These are phyloP conservation scores for Decorospora gaudefroyi DNA, from an alignment of 2,329 filamentous ascomycete genomes.

Conservation along the genomic window DNA sequence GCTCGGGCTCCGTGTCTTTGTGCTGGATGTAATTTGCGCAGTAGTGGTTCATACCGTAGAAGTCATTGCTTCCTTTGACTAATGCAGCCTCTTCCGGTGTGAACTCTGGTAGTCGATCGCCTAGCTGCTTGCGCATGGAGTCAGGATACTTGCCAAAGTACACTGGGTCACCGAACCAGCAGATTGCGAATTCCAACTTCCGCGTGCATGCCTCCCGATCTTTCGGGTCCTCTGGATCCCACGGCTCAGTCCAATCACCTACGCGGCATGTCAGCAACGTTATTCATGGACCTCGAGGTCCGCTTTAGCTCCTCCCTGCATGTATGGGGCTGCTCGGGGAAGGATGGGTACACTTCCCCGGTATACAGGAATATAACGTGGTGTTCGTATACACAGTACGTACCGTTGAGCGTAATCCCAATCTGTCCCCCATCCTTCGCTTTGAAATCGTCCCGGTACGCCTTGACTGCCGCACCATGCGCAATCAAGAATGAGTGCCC, in stretches of 20 bases:
- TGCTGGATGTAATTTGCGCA: conserved; percentile 85
- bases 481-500: conserved; percentile 81
- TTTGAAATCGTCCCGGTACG: conserved; percentile 83
- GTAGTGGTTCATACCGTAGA: conserved; percentile 95
- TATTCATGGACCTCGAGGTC: conserved; percentile 5
- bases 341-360: conserved; percentile 21
- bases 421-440: conserved; percentile 72
- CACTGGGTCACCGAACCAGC: conserved; percentile 86
- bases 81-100: conserved; percentile 72
- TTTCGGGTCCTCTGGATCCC: conserved; percentile 73
- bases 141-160: conserved; percentile 84
- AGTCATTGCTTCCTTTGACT: conserved; percentile 87
- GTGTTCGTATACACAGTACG: too few species aligned
- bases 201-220: conserved; percentile 77
- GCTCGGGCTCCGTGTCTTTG: conserved; percentile 62
- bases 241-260: conserved; percentile 81
- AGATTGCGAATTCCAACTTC: conserved; percentile 85
- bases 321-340: conserved; percentile 3
- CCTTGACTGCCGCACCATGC: conserved; percentile 78
- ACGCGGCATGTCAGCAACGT: conserved; percentile 22
- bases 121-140: conserved; percentile 81
- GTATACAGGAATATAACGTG: conserved; percentile 20
- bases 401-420: conserved; percentile 83
- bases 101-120: conserved; percentile 74
- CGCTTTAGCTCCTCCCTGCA: conserved; percentile 1